A percentile compares a stretch with the other conserved stretches of the same genome.
Evolutionary conservation across 306 rosid genomes (phyloP).

Genomic region (Dryas drummondii): DNA sequence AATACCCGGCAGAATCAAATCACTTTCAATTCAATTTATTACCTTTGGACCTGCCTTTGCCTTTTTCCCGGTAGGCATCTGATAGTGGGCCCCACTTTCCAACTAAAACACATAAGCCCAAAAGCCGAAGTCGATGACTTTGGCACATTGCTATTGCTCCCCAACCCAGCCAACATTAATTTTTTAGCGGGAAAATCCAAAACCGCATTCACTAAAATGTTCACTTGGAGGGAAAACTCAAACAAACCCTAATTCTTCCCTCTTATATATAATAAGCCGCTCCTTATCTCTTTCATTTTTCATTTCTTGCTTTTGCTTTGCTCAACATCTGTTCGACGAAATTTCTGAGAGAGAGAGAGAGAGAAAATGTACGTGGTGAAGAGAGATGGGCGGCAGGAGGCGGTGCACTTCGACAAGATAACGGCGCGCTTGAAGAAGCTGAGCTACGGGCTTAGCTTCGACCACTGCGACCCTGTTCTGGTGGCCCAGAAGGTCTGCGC

Average conservation of each 20-base stretch:
- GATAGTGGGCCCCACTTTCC: no score
- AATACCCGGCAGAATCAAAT: no score
- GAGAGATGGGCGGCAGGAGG: constrained; percentile 87
- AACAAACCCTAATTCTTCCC: constrained; percentile 34
- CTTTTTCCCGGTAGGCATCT: no score
- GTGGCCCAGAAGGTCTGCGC: constrained; percentile 94
- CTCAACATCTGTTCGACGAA: constrained; percentile 51
- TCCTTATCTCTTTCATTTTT: neutral
- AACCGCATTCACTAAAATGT: neutral
- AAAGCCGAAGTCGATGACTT: no score
- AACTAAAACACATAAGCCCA: no score
- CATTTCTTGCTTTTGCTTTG: neutral
- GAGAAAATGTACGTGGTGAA: constrained; percentile 73
- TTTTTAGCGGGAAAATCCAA: constrained; percentile 39
- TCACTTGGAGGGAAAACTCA: constrained; percentile 41
- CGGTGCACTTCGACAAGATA: constrained; percentile 92
- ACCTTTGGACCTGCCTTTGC: no score
- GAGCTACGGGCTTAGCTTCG: constrained; percentile 79
- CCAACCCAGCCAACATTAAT: neutral
- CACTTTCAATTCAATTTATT: no score
- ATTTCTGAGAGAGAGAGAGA: constrained; percentile 26
- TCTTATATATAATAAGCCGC: constrained; percentile 7
- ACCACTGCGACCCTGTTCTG: constrained; percentile 84
- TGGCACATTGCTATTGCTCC: no score
- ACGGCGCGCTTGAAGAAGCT: constrained; percentile 90